Evolutionary conservation across 1,284 basidiomycete species (phyloP).

Genomic region (Porphyrellus sp.): DNA sequence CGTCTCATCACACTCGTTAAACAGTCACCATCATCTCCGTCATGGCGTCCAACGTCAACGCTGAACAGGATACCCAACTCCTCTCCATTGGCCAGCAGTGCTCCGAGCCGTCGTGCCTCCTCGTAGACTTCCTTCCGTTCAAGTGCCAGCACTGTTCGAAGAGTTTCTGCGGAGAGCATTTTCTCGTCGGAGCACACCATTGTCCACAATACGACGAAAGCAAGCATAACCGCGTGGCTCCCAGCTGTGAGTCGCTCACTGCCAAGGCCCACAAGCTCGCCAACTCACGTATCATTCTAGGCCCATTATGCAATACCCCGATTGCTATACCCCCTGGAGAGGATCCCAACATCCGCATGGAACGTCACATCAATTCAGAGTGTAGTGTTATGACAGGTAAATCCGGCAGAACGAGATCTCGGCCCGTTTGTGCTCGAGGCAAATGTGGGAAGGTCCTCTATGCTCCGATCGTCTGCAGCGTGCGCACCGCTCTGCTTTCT

Average conservation of each 20-base stretch:
- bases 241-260: conserved; percentile 50
- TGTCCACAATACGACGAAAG: conserved; percentile 68
- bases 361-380: conserved; percentile 60
- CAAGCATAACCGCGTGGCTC: conserved; percentile 68
- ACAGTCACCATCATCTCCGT: background rate
- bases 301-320: conserved; percentile 68
- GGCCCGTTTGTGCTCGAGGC: conserved; percentile 56
- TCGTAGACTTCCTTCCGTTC: conserved; percentile 81
- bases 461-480: conserved; percentile 67
- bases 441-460: conserved; percentile 72
- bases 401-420: conserved; percentile 46
- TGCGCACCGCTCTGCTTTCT: conserved; percentile 37
- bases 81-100: conserved; percentile 71
- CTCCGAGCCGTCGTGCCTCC: conserved; percentile 55
- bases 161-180: conserved; percentile 73
- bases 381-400: conserved; percentile 60
- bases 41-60: conserved; percentile 19
- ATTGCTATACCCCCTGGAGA: conserved; percentile 69
- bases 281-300: conserved; percentile 34
- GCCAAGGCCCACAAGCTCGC: background rate
- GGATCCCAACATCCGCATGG: conserved; percentile 76
- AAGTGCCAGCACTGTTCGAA: conserved; percentile 70
- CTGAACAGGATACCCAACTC: conserved; percentile 50
- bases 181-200: conserved; percentile 58
- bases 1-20: background rate